A percentile compares a stretch with the other conserved stretches of the same genome.
Evolutionary conservation across 352 stramenopile genomes (phyloP).

Genomic region (Pythium grandisporangium): DNA sequence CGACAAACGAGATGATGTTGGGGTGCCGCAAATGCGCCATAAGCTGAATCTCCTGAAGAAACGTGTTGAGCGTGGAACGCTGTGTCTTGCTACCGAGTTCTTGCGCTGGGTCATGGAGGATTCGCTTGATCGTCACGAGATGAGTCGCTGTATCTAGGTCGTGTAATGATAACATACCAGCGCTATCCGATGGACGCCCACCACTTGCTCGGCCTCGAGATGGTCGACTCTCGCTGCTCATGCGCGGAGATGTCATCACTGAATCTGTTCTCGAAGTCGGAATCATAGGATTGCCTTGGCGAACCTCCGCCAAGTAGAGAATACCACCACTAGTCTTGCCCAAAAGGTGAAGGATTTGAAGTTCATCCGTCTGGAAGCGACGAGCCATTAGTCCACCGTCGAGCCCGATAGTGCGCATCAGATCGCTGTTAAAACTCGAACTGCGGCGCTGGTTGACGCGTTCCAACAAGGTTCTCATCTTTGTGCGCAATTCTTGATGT

Average conservation of each 20-base stretch:
- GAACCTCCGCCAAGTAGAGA: background rate
- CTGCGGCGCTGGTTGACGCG: slow-evolving; percentile 2
- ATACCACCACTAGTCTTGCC: background rate
- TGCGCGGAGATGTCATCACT: no score
- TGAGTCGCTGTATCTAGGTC: no score
- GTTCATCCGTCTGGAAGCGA: slow-evolving; percentile 7
- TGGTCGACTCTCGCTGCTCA: no score
- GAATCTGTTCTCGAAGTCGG: no score
- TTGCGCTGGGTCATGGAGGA: slow-evolving; percentile 12
- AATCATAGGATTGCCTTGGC: no score
- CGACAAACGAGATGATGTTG: slow-evolving; percentile 4
- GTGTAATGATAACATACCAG: no score
- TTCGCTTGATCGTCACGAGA: slow-evolving; percentile 6
- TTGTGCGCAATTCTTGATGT: slow-evolving; percentile 14
- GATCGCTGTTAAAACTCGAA: slow-evolving; percentile 7
- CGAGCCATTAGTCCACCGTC: slow-evolving; percentile 10
- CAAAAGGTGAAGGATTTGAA: background rate
- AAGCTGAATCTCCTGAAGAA: slow-evolving; percentile 3
- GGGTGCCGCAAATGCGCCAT: slow-evolving; percentile 4
- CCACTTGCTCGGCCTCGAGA: no score
- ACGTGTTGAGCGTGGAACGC: background rate
- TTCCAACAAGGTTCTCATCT: slow-evolving; percentile 9
- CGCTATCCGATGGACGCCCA: no score
- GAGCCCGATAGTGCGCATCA: slow-evolving; percentile 9
- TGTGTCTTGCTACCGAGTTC: no score